phyloP scores from a whole-genome alignment of 164 flowering plant species.

The Litsea cubeba region DNA sequence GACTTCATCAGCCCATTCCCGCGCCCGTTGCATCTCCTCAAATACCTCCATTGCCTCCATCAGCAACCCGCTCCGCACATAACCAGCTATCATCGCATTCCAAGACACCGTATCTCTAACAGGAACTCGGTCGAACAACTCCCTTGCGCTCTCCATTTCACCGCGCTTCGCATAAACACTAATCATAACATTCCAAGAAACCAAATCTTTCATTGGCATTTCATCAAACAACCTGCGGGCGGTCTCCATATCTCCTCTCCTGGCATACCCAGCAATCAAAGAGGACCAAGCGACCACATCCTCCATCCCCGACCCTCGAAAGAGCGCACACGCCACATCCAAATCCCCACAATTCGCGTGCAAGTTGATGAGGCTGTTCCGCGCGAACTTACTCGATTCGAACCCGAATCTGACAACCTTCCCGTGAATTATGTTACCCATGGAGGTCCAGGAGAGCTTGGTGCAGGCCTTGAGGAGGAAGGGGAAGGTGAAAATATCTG shows the following conservation, averaged over 20 bases:
- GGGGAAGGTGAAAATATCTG: constrained; percentile 64
- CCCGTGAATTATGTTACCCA: constrained; percentile 53
- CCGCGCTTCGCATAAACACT: constrained; percentile 63
- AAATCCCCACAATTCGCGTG: constrained; percentile 73
- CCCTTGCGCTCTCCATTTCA: constrained; percentile 57
- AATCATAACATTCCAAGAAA: constrained; percentile 90
- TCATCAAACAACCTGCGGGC: constrained; percentile 57
- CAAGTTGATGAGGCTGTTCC: constrained; percentile 62
- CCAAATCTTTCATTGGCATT: constrained; percentile 70
- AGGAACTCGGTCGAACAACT: constrained; percentile 46
- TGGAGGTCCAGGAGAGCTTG: constrained; percentile 44
- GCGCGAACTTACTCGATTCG: constrained; percentile 40
- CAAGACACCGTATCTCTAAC: constrained; percentile 55
- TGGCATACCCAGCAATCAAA: constrained; percentile 68
- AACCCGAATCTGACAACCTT: constrained; percentile 53
- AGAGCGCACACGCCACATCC: constrained; percentile 39
- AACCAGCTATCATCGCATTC: constrained; percentile 65
- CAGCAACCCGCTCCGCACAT: constrained; percentile 37
- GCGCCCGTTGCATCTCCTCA: constrained; percentile 52
- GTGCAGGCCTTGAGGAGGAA: constrained; percentile 73
- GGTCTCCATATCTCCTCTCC: constrained; percentile 42
- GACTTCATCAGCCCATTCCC: constrained; percentile 56
- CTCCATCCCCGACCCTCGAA: constrained; percentile 39
- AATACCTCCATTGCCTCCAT: constrained; percentile 48
- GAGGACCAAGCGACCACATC: constrained; percentile 81